Evolutionary conservation across 768 basidiomycete species (phyloP).

Genomic region (Astraeus odoratus): DNA sequence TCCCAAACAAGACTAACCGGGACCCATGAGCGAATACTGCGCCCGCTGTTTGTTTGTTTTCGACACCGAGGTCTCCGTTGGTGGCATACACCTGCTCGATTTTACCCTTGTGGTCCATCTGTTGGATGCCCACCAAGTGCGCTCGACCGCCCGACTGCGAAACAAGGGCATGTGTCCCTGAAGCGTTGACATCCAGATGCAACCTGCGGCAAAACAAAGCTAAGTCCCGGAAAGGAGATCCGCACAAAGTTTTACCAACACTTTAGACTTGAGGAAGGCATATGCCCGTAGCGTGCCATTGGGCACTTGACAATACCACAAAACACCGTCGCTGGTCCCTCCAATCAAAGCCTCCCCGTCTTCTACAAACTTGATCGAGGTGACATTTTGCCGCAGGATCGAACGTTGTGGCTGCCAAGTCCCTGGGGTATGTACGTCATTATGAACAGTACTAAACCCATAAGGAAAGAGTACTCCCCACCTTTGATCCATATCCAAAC

Average conservation of each 20-base stretch:
- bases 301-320: constrained; percentile 69
- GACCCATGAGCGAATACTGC: constrained; percentile 49
- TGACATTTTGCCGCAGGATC: constrained; percentile 58
- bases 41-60: constrained; percentile 32
- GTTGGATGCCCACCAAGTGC: constrained; percentile 44
- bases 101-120: constrained; percentile 43
- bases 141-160: constrained; percentile 44
- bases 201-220: constrained; percentile 33
- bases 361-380: constrained; percentile 55
- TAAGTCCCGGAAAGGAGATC: constrained; percentile 7
- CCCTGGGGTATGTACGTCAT: constrained; percentile 28
- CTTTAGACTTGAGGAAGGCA: constrained; percentile 49
- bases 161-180: constrained; percentile 46
- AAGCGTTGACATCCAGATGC: constrained; percentile 45
- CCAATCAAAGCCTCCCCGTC: constrained; percentile 59
- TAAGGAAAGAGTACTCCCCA: constrained; percentile 14
- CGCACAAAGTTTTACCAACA: constrained; percentile 34
- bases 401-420: constrained; percentile 60
- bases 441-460: neutral
- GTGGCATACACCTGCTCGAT: constrained; percentile 47
- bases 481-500: constrained; percentile 61
- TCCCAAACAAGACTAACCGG: constrained; percentile 52
- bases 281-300: constrained; percentile 59
- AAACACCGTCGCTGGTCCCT: constrained; percentile 61
- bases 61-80: constrained; percentile 27